Base-by-base conservation (phyloP, 2,329 filamentous ascomycete species). In the Colletotrichum godetiae region DNA sequence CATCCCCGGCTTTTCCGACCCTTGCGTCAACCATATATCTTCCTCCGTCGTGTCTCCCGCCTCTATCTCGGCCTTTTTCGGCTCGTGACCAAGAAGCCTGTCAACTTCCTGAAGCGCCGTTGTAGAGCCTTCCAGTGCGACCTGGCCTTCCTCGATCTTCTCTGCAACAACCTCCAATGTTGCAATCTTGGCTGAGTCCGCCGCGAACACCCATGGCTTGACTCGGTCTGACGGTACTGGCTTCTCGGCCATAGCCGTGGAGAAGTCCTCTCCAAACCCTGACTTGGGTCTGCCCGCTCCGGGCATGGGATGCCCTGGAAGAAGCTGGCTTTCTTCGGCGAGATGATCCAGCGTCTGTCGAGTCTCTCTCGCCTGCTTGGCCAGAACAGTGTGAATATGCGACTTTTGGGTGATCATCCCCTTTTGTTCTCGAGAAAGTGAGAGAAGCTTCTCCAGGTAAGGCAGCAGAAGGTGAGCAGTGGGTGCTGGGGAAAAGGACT, bases 261-360 rank as follows among this genome's bases (percentile, higher is more conserved):
- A 80, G 31, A 86, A 80, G 6, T 84, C 84, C n/a, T 86, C 83
- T n/a, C 82, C 83, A 63, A 88, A 84, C 55, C 84, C 84, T n/a
- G 81, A 80, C 27, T 82, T 81, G 19, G 80, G 76, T 53, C 81
- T 82, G 7, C 72, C 70, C 3, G 79, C 78, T 24, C 78, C 79
- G 3, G 85, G 83, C 76, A 85, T 81, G 0, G 88, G 86, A 74
- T 91, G 85, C 10, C 84, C 81, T 1, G 87, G 87, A 13, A 93
- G 84, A 19, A 93, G 82, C 75, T 91, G 89, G 76, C 91, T 92
- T 78, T 92, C 90, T 61, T 92, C 88, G 12, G 87, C 85, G 3
- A 92, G 82, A 69, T 87, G 88, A 61, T 86, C 85, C 8, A 92
- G 81, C 1, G 82, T 78, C 78, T 89, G 86, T 65, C 83, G 82